Conservation (phyloP, 2,329 filamentous ascomycete species). For the Coniochaeta prunicola region DNA sequence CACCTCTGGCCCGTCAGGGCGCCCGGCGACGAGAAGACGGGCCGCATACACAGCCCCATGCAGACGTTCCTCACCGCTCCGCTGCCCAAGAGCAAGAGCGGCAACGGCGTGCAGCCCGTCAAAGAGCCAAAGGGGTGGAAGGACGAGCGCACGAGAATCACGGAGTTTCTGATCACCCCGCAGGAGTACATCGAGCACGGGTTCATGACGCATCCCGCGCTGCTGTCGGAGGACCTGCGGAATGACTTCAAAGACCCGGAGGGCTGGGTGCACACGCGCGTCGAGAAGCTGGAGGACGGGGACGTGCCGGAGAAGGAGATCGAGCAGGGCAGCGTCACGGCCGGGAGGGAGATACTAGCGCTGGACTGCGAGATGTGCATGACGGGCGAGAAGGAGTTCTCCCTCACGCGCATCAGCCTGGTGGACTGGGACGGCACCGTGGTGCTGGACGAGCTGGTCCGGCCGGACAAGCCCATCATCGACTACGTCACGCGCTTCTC, state of each 20-base stretch:
- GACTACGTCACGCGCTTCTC: conserved; percentile 92
- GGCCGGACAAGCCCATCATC: conserved; percentile 77
- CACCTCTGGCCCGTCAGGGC: conserved; percentile 86
- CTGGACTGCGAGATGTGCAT: conserved; percentile 98
- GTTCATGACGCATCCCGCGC: conserved; percentile 75
- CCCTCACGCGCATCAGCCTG: conserved; percentile 82
- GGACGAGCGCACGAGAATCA: conserved; percentile 74
- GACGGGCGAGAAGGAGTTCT: conserved; percentile 70
- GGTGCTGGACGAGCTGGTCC: conserved; percentile 85
- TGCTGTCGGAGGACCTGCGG: conserved; percentile 53
- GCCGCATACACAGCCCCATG: conserved; percentile 79
- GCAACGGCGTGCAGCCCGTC: conserved; percentile 56
- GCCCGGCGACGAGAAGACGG: conserved; percentile 75
- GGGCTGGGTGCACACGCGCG: conserved; percentile 78
- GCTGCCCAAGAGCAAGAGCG: conserved; percentile 60
- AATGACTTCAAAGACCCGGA: conserved; percentile 46
- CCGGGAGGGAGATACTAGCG: conserved; percentile 69
- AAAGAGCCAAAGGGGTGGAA: conserved; percentile 60
- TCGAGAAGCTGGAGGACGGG: conserved; percentile 60
- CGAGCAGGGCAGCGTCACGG: conserved; percentile 75
- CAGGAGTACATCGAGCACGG: conserved; percentile 77
- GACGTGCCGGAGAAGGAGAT: conserved; percentile 62
- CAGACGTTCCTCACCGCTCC: conserved; percentile 75
- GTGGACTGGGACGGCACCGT: conserved; percentile 78
- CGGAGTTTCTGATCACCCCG: conserved; percentile 64